Evolutionary conservation across 345 rosid species (phyloP), one percentile per base, ranked within the genome.

Genomic region (Arabidopsis suecica): DNA sequence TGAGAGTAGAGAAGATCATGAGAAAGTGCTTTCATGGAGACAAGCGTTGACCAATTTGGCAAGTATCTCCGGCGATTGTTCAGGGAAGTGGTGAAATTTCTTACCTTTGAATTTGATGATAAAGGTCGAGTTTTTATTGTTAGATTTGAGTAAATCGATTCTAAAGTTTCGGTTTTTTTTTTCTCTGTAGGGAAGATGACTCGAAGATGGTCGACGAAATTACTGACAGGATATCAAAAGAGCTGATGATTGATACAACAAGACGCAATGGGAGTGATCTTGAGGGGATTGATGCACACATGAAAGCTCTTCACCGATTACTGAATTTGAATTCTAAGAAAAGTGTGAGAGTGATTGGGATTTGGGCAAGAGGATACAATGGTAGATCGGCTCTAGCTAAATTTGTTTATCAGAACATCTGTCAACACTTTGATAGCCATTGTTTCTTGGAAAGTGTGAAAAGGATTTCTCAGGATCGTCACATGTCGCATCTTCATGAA

Each of bases 251-350:
- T 49, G n/a, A 2, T 14, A 25, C 41, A 7, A 23, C 28, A 49
- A 12, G 10, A 68, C 7, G 42, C 49, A 28, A 13, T 41, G 54
- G 45, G 4, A 42, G 61, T 2, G 48, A 60, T 33, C 44, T 72
- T 0, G 76, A 64, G 11, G 88, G 82, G 50, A 32, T 86, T 10
- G 78, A 78, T 7, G 34, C n/a, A 3, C 81, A 69, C 6, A 45
- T 83, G 32, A 16, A 65, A 40, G 54, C 69, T 1, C 41, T 51
- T 6, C 13, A 64, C 22, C 22, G 47, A 20, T 49, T 71, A 48
- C 5, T 71, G 9, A 45, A 65, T n/a, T 23, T 71, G 40, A 65
- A 71, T 3, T 57, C 76, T 7, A 65, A 58, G 3, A 49, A 44
- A 22, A 20, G 4, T 40, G 51, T 71, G 55, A 71, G 73, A 58